Conservation (phyloP, 2,329 filamentous ascomycete genomes). For the Cercospora sp. region DNA sequence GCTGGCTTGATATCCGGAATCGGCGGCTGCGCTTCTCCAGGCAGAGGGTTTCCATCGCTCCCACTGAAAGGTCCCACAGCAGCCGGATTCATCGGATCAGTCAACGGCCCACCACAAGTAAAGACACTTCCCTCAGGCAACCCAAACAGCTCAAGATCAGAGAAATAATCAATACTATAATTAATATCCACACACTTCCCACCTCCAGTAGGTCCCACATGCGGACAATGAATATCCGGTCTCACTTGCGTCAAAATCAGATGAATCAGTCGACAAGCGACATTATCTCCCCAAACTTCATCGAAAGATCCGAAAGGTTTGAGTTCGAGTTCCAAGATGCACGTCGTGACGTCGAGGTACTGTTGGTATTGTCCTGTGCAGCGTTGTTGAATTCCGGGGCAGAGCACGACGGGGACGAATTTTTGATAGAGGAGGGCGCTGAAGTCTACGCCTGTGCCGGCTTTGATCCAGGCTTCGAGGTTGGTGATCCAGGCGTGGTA, state of each 20-base stretch:
- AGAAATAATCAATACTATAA: constrained; percentile 34
- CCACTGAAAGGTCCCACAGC: constrained; percentile 3
- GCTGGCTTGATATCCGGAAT: constrained; percentile 7
- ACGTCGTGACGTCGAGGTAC: constrained; percentile 38
- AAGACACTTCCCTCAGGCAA: constrained; percentile 20
- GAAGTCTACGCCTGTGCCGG: constrained; percentile 31
- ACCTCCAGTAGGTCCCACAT: constrained; percentile 35
- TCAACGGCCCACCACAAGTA: constrained; percentile 22
- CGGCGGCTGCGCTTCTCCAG: not conserved
- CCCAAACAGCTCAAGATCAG: constrained; percentile 28
- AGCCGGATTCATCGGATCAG: not conserved
- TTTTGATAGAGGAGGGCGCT: constrained; percentile 35
- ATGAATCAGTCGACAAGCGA: constrained; percentile 48
- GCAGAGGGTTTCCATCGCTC: not conserved
- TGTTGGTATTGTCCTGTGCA: constrained; percentile 44
- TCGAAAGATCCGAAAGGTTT: constrained; percentile 47
- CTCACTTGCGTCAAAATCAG: constrained; percentile 39
- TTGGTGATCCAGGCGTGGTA: constrained; percentile 51
- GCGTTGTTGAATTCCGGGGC: constrained; percentile 38
- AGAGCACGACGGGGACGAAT: constrained; percentile 40
- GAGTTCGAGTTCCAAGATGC: constrained; percentile 36
- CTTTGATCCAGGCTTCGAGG: constrained; percentile 42
- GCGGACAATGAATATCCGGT: constrained; percentile 36
- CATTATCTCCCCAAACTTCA: constrained; percentile 48
- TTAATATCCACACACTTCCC: constrained; percentile 34